These are phyloP conservation scores for Chaetothyriales sp. DNA, from an alignment of 2,329 filamentous ascomycete genomes.

Conservation along the genomic window DNA sequence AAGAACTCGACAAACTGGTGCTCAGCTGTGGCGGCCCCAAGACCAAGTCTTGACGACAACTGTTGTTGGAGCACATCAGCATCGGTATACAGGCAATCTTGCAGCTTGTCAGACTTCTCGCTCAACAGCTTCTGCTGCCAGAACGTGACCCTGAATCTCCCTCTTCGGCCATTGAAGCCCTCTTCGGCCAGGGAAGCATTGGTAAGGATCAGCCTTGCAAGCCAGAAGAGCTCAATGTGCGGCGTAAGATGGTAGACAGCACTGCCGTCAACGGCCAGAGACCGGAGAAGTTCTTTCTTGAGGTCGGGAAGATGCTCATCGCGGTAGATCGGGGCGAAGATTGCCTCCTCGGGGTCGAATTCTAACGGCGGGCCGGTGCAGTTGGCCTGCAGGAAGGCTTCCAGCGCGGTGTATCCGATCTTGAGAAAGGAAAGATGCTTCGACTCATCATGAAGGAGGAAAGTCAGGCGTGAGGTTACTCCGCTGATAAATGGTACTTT, in stretches of 20 bases:
- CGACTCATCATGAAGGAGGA: conserved; percentile 22
- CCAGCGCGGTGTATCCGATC: conserved; percentile 53
- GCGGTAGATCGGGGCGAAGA: conserved; percentile 32
- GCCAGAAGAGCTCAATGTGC: conserved; percentile 64
- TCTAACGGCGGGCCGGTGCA: conserved; percentile 73
- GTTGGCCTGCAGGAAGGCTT: conserved; percentile 71
- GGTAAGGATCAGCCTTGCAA: conserved; percentile 50
- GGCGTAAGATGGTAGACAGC: conserved; percentile 74
- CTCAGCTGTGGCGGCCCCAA: conserved; percentile 19
- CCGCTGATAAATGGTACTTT: conserved; percentile 20
- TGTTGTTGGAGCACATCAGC: conserved; percentile 35
- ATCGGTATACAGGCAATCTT: conserved; percentile 45
- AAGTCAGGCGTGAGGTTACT: conserved; percentile 25
- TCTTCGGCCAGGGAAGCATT: conserved; percentile 33
- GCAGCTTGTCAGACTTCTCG: conserved; percentile 45
- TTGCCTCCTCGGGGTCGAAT: conserved; percentile 35
- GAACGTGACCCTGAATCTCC: conserved; percentile 57
- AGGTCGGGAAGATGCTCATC: conserved; percentile 32
- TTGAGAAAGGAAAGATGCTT: conserved; percentile 31
- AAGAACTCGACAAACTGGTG: conserved; percentile 42
- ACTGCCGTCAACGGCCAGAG: conserved; percentile 67
- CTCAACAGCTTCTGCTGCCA: conserved; percentile 54
- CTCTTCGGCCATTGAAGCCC: conserved; percentile 35
- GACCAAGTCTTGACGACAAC: conserved; percentile 17
- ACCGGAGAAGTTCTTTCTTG: conserved; percentile 47